Base-by-base conservation (phyloP, 257 asterid genomes). In the Thymus mandschuricus region DNA sequence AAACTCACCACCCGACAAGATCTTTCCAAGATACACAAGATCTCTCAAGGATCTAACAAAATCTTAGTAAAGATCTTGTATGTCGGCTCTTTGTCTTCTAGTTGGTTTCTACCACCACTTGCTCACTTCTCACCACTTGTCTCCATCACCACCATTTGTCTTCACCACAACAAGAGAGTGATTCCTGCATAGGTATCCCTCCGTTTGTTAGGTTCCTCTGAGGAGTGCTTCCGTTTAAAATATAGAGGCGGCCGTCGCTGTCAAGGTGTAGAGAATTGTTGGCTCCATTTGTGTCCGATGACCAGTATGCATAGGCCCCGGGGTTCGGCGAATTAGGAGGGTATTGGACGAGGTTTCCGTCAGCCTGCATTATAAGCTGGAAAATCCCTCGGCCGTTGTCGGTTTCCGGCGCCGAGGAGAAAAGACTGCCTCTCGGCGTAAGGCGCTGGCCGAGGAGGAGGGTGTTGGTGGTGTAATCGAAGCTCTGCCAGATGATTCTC, bases 271-370 rank as follows among this genome's bases (percentile, higher is more conserved):
- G 68, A 2, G 82, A 40, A 12, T 81, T 64, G 13, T 10, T 11
- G 29, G 81, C n/a, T n/a, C n/a, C n/a, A n/a, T n/a, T n/a, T n/a
- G n/a, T n/a, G n/a, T n/a, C n/a, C n/a, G n/a, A n/a, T n/a, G n/a
- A n/a, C n/a, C n/a, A n/a, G n/a, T n/a, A n/a, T n/a, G n/a, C n/a
- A n/a, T n/a, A n/a, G n/a, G n/a, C n/a, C n/a, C n/a, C n/a, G n/a
- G n/a, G n/a, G n/a, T n/a, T n/a, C 83, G 1, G 0, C 0, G 64
- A 27, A 3, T 30, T 59, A 34, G 46, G 65, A 0, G 92, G 89
- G 27, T 88, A 88, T 62, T 79, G 82, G 15, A 88, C 88, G 12
- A 88, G 88, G 79, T 86, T 54, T 6, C 92, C 89, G 38, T 88
- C 92, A 0, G 0, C 0, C 65, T 87, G 89, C 92, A 87, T 86